Percentiles rank a stretch among this genome's conserved stretches.
These are phyloP conservation scores for Oenanthe sinensis DNA, from an alignment of 129 eudicot species.

Conservation along the genomic window DNA sequence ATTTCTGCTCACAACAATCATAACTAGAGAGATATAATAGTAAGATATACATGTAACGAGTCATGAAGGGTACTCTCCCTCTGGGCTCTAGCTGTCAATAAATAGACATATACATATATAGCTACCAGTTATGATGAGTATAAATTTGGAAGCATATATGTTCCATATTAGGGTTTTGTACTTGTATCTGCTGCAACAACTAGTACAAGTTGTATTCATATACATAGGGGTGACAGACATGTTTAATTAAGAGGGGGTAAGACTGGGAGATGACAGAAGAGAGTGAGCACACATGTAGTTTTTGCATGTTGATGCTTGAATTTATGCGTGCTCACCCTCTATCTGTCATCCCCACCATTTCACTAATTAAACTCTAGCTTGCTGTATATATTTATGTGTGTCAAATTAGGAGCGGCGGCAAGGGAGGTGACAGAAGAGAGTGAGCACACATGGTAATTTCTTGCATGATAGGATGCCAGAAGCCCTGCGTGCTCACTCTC, in stretches of 20 bases:
- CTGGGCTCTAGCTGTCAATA: not conserved
- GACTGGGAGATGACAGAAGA: slow-evolving; percentile 91
- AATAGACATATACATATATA: not conserved
- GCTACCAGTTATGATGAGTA: no score
- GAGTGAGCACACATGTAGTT: slow-evolving; percentile 95
- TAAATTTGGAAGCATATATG: not conserved
- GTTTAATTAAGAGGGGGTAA: slow-evolving; percentile 6
- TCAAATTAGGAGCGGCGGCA: not conserved
- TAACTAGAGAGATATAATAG: not conserved
- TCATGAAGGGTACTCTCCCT: not conserved
- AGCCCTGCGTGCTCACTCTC: slow-evolving; percentile 3
- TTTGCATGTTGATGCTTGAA: slow-evolving; percentile 66
- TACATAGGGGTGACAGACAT: not conserved
- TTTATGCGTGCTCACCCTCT: slow-evolving; percentile 86
- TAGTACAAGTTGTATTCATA: not conserved
- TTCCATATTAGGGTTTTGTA: not conserved
- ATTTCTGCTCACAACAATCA: slow-evolving; percentile 1
- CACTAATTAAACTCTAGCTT: not conserved
- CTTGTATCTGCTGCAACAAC: not conserved
- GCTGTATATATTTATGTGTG: no score
- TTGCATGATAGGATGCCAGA: not conserved
- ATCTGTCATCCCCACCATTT: slow-evolving; percentile 39
- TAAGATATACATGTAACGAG: no score
- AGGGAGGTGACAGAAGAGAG: slow-evolving; percentile 5
- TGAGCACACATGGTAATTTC: not conserved